Evolutionary conservation across 2,329 filamentous ascomycete genomes (phyloP), one percentile per base, ranked within the genome.

Genomic region (Trichoderma sp.): DNA sequence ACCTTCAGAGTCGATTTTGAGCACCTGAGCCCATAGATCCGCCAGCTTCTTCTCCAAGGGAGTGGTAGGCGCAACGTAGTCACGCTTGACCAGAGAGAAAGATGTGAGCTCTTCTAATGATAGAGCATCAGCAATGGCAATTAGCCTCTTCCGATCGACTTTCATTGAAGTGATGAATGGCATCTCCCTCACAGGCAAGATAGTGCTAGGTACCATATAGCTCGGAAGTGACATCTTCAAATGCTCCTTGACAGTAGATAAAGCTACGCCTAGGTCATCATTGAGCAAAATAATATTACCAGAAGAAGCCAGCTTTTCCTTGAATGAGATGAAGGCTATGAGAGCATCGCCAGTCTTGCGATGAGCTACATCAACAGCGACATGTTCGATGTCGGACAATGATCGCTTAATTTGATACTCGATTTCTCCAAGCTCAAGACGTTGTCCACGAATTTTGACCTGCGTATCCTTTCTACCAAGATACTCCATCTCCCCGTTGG

Each of bases 161-260:
- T 72, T 72, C 27, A 71, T 71, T 6, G 70, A 70, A 5, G 60
- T 57, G 1, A 66, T 71, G 19, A 71, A 69, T 0, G 71, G 71
- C 27, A 72, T 57, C 3, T 59, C 8, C 13, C 68, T 59, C 4
- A 79, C 61, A 1, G 73, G 71, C 4, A 80, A 19, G 64, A 73
- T 78, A 5, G 73, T 52, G 1, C 71, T 72, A 0, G 79, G 79
- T 0, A 80, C 71, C 79, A 80, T 80, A 64, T 78, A 80, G 0
- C 70, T 67, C 2, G 79, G 78, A 39, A 72, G 52, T 5, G 58
- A 56, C 2, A 3, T 19, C 17, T 39, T 68, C 25, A 68, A 27
- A 39, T 52, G 27, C 15, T 64, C 68, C 37, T 53, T 58, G 6
- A 68, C 25, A 1, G 9, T n/a, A 5, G 25, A 29, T 13, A 68